phyloP scores from a whole-genome alignment of 2,329 filamentous ascomycete species.

The Aspergillus sp. region DNA sequence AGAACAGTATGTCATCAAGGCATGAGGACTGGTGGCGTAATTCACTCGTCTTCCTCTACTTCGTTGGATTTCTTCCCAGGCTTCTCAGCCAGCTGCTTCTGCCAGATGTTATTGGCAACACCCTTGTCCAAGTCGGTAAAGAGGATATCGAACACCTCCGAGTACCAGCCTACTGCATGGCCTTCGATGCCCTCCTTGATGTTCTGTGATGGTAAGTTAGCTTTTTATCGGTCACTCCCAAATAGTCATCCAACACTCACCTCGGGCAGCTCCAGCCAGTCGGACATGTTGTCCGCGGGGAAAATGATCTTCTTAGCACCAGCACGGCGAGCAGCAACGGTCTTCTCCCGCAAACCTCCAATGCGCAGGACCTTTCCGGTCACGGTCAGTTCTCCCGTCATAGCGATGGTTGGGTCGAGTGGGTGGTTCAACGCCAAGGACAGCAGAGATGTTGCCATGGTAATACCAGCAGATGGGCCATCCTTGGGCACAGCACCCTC shows the following conservation, averaged over 20 bases:
- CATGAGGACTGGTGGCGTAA: slow-evolving; percentile 4
- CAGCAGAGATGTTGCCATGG: slow-evolving; percentile 92
- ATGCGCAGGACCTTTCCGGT: slow-evolving; percentile 96
- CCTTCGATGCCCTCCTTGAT: slow-evolving; percentile 97
- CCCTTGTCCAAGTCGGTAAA: slow-evolving; percentile 79
- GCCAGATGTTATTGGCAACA: slow-evolving; percentile 72
- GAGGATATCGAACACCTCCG: slow-evolving; percentile 86
- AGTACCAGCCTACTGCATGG: slow-evolving; percentile 88
- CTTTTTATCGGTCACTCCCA: slow-evolving; percentile 9
- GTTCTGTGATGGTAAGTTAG: slow-evolving; percentile 62
- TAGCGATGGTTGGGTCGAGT: slow-evolving; percentile 84
- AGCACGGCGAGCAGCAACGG: slow-evolving; percentile 86
- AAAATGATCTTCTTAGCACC: slow-evolving; percentile 94
- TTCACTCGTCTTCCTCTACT: slow-evolving; percentile 32
- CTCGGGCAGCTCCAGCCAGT: slow-evolving; percentile 96
- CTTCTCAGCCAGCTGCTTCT: slow-evolving; percentile 61
- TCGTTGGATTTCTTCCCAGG: slow-evolving; percentile 44
- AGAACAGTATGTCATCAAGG: slow-evolving; percentile 23
- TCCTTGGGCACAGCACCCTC: slow-evolving; percentile 97
- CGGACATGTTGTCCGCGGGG: slow-evolving; percentile 90
- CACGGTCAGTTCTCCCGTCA: slow-evolving; percentile 96
- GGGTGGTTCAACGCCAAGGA: slow-evolving; percentile 78
- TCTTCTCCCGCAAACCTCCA: slow-evolving; percentile 93
- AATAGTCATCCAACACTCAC: slow-evolving; percentile 57
- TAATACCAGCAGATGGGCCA: slow-evolving; percentile 87